A percentile compares a stretch with the other conserved stretches of the same genome.
phyloP scores from a whole-genome alignment of 1,139 yeast genomes.

The Nadsonia starkeyi-henricii region DNA sequence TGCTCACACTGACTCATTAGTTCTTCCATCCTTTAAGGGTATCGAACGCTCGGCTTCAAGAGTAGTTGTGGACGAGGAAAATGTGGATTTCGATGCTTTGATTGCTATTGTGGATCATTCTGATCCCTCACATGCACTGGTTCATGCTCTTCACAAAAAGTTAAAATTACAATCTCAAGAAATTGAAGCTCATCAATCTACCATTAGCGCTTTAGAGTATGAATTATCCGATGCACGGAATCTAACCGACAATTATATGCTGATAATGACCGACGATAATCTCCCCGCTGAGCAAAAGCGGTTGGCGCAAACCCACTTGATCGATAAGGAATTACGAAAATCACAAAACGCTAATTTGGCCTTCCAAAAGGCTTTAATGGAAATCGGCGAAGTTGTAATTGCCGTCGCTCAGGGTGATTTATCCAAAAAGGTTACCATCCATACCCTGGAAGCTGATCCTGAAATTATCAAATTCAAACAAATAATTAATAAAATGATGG shows the following conservation, averaged over 20 bases:
- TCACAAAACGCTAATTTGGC: slow-evolving; percentile 58
- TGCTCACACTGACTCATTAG: background rate
- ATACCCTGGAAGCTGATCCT: slow-evolving; percentile 60
- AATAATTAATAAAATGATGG: slow-evolving; percentile 80
- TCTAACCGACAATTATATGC: slow-evolving; percentile 22
- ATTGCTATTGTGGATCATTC: background rate
- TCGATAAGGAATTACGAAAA: slow-evolving; percentile 33
- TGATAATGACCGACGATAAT: background rate
- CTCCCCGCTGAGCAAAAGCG: slow-evolving; percentile 19
- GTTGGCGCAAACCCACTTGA: slow-evolving; percentile 21
- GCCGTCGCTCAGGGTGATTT: slow-evolving; percentile 81
- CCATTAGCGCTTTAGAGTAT: slow-evolving; percentile 25
- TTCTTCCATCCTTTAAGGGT: background rate
- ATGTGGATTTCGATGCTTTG: background rate
- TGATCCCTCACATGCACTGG: background rate
- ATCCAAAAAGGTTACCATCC: slow-evolving; percentile 61
- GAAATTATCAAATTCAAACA: slow-evolving; percentile 60
- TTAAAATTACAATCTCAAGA: slow-evolving; percentile 27
- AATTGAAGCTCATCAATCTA: slow-evolving; percentile 23
- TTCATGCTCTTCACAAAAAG: slow-evolving; percentile 16
- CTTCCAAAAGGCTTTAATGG: slow-evolving; percentile 61
- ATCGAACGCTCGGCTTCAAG: background rate
- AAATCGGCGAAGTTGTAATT: slow-evolving; percentile 69
- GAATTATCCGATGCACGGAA: slow-evolving; percentile 25
- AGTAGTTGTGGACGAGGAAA: background rate